These are phyloP conservation scores for Pleurotus ostreatus DNA, from an alignment of 768 basidiomycete species.

Conservation along the genomic window DNA sequence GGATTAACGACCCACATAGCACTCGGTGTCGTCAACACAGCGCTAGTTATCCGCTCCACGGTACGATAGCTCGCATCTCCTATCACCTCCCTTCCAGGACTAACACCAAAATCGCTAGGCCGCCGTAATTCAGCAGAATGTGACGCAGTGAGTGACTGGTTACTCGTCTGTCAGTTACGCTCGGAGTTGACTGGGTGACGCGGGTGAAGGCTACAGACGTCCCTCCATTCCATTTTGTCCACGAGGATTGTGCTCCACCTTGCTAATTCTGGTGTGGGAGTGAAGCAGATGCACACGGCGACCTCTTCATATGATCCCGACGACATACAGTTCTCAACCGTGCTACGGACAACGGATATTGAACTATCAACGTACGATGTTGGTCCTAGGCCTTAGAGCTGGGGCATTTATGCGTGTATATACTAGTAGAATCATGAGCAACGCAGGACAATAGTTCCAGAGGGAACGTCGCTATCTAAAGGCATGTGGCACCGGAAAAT, in stretches of 20 bases:
- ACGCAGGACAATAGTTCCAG: too few species aligned
- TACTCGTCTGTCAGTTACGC: too few species aligned
- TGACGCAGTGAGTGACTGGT: neutral
- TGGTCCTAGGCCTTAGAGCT: too few species aligned
- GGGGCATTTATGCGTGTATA: too few species aligned
- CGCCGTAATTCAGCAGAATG: neutral
- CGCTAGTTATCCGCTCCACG: neutral
- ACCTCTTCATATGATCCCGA: neutral
- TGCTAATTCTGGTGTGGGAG: constrained; percentile 3
- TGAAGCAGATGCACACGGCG: neutral
- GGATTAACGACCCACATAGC: neutral
- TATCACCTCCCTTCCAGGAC: too few species aligned
- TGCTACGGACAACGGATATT: neutral
- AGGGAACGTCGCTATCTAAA: too few species aligned
- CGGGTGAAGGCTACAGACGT: neutral
- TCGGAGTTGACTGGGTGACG: too few species aligned
- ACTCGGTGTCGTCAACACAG: neutral
- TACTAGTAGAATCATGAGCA: too few species aligned
- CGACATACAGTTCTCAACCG: neutral
- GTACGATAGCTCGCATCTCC: neutral
- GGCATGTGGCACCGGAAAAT: too few species aligned
- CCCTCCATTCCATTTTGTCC: constrained; percentile 4
- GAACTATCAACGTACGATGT: neutral
- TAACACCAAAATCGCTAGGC: neutral
- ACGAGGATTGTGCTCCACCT: constrained; percentile 3